A percentile compares a stretch with the other conserved stretches of the same genome.
phyloP scores from a whole-genome alignment of 129 eudicot genomes.

The Chrysanthemum makinoi region DNA sequence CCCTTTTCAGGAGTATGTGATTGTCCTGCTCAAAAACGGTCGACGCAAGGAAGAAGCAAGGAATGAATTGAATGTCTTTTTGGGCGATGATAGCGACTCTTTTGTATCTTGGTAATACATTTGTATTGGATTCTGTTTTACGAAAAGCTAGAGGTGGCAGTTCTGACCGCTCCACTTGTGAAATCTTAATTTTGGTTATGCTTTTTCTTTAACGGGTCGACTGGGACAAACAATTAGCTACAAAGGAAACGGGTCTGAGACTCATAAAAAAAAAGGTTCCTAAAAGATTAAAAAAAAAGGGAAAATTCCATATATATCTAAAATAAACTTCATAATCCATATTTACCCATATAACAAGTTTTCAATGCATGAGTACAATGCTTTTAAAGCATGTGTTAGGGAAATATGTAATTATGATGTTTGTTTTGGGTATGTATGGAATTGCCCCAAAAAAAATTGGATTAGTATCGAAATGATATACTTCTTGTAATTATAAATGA shows the following conservation, averaged over 20 bases:
- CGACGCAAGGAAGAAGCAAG: constrained; percentile 88
- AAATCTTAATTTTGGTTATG: constrained; percentile 6
- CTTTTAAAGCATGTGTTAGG: too few species aligned
- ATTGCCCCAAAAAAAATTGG: too few species aligned
- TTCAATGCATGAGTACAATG: too few species aligned
- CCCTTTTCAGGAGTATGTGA: constrained; percentile 87
- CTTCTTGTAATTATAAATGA: neutral
- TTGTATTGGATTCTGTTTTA: constrained; percentile 9
- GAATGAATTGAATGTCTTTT: constrained; percentile 84
- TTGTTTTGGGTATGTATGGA: too few species aligned
- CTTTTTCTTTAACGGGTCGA: neutral
- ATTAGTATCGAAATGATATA: neutral
- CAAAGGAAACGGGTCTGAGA: neutral
- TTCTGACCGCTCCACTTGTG: too few species aligned
- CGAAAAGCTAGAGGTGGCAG: neutral
- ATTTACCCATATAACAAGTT: too few species aligned
- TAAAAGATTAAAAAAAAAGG: too few species aligned
- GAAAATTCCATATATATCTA: too few species aligned
- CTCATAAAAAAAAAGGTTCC: neutral
- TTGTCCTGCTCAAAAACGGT: constrained; percentile 88
- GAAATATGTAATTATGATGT: too few species aligned
- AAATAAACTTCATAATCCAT: too few species aligned
- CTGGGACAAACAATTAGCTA: neutral
- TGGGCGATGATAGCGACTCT: constrained; percentile 87
- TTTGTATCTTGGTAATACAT: constrained; percentile 75